These are phyloP conservation scores for Kurtzmaniella quercitrusa DNA, from an alignment of 1,139 yeast genomes.

Conservation along the genomic window DNA sequence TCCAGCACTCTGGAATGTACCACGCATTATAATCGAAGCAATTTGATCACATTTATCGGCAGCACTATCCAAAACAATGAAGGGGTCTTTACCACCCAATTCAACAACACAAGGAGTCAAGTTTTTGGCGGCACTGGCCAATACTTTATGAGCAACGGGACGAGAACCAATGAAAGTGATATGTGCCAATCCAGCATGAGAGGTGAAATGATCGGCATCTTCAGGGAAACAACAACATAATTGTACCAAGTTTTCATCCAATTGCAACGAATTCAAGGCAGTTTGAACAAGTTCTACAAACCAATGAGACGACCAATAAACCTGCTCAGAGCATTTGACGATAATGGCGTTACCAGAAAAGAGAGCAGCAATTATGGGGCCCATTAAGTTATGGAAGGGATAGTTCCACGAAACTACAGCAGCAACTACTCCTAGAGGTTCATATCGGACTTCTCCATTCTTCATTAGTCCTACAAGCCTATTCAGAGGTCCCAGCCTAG, in stretches of 20 bases:
- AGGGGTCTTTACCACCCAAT: conserved; percentile 92
- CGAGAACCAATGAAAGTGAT: conserved; percentile 95
- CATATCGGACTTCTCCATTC: conserved; percentile 88
- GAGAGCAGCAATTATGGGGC: conserved; percentile 83
- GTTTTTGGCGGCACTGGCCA: conserved; percentile 72
- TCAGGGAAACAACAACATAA: conserved; percentile 75
- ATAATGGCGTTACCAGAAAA: conserved; percentile 90
- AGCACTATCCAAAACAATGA: conserved; percentile 75
- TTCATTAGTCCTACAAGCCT: conserved; percentile 67
- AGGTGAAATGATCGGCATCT: conserved; percentile 78
- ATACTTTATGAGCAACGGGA: conserved; percentile 86
- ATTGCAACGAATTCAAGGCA: conserved; percentile 68
- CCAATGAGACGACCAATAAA: conserved; percentile 88
- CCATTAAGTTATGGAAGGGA: conserved; percentile 89
- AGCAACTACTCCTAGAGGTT: conserved; percentile 85
- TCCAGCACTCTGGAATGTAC: conserved; percentile 94
- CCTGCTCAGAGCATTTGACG: conserved; percentile 92
- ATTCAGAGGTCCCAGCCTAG: conserved; percentile 84
- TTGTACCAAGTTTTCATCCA: conserved; percentile 80
- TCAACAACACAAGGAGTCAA: conserved; percentile 93
- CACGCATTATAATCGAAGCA: conserved; percentile 84
- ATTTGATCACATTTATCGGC: conserved; percentile 49
- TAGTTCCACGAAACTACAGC: conserved; percentile 96
- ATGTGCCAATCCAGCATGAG: conserved; percentile 79
- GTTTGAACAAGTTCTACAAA: conserved; percentile 65